A percentile compares a stretch with the other conserved stretches of the same genome.
Evolutionary conservation across 768 basidiomycete species (phyloP).

Genomic region (Dioszegia hungarica): DNA sequence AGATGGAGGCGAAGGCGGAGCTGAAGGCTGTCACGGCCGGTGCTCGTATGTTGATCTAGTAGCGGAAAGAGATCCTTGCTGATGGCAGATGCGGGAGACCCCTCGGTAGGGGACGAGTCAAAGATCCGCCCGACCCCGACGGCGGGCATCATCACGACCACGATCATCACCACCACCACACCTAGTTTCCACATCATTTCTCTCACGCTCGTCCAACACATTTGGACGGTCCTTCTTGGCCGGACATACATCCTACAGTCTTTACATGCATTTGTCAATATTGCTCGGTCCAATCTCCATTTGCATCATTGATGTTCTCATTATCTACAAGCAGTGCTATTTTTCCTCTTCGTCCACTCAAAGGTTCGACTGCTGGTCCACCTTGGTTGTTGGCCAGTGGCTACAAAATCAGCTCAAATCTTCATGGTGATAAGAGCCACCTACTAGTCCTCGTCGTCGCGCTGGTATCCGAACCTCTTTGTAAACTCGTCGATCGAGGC

Average conservation of each 20-base stretch:
- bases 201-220: no score
- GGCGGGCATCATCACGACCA: neutral
- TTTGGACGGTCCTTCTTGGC: no score
- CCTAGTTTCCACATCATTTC: neutral
- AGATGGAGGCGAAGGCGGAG: conserved; percentile 18
- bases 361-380: conserved; percentile 7
- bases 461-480: conserved; percentile 68
- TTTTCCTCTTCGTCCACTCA: neutral
- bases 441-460: conserved; percentile 67
- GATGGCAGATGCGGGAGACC: conserved; percentile 17
- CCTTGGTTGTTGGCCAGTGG: conserved; percentile 9
- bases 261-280: neutral
- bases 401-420: neutral
- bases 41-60: conserved; percentile 25
- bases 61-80: neutral
- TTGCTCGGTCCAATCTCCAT: no score
- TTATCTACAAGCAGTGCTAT: neutral
- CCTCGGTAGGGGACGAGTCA: neutral
- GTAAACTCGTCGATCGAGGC: conserved; percentile 73
- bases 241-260: no score
- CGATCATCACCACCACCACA: conserved; percentile 1
- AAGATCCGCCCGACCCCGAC: conserved; percentile 18
- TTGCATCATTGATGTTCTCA: neutral
- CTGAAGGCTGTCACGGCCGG: conserved; percentile 15
- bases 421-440: conserved; percentile 43